Evolutionary conservation across 2,329 filamentous ascomycete species (phyloP).

Genomic region (Penicillium sp.): DNA sequence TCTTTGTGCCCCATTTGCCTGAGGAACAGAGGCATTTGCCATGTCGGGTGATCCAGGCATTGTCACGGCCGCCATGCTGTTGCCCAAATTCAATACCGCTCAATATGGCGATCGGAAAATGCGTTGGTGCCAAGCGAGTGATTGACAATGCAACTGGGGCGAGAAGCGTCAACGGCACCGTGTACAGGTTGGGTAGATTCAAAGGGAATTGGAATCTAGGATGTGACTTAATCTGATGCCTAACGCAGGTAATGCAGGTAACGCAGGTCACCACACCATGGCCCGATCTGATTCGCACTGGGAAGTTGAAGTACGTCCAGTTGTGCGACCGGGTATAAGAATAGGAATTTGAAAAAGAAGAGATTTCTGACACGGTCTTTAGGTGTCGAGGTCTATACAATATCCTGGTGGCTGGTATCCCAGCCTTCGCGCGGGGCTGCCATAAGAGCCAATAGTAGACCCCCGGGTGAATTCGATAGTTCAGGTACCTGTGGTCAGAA

Average conservation of each 20-base stretch:
- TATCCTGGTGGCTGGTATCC: slow-evolving; percentile 33
- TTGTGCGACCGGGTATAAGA: slow-evolving; percentile 5
- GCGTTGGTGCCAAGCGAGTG: slow-evolving; percentile 4
- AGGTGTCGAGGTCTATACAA: slow-evolving; percentile 16
- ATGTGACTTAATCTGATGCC: slow-evolving; percentile 16
- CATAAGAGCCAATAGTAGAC: neutral
- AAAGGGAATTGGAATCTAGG: neutral
- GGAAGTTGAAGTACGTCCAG: neutral
- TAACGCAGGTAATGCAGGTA: slow-evolving; percentile 10
- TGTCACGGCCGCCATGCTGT: slow-evolving; percentile 17
- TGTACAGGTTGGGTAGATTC: slow-evolving; percentile 4
- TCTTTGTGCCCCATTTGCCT: slow-evolving; percentile 11
- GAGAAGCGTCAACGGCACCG: slow-evolving; percentile 10
- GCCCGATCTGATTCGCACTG: slow-evolving; percentile 10
- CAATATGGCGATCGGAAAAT: neutral
- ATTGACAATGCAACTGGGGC: slow-evolving; percentile 12
- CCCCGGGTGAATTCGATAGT: neutral
- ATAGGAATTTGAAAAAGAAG: slow-evolving; percentile 2
- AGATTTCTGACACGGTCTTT: slow-evolving; percentile 1
- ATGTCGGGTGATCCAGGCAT: slow-evolving; percentile 21
- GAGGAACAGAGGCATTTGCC: slow-evolving; percentile 17
- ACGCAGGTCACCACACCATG: slow-evolving; percentile 15
- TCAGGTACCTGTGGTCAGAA: no score
- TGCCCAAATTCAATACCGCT: neutral
- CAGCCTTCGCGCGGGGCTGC: slow-evolving; percentile 28